These are phyloP conservation scores for Brettanomyces nanus DNA, from an alignment of 805 yeast genomes.

Conservation along the genomic window DNA sequence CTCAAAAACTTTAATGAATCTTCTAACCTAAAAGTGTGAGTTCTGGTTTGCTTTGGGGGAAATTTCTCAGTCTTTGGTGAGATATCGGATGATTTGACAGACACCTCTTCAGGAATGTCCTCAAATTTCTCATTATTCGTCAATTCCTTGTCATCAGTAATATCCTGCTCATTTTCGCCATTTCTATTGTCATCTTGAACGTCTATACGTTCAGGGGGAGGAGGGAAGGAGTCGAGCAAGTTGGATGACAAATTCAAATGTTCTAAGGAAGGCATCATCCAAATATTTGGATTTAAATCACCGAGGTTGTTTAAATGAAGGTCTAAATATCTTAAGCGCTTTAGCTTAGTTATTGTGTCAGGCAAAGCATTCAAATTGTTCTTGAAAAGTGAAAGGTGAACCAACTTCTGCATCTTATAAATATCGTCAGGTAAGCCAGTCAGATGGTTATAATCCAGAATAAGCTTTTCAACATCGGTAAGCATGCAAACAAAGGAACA, in stretches of 20 bases:
- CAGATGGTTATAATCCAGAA: slow-evolving; percentile 74
- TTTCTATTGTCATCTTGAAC: neutral
- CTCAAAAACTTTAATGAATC: slow-evolving; percentile 42
- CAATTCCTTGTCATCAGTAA: neutral
- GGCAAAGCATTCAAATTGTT: slow-evolving; percentile 75
- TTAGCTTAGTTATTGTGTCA: slow-evolving; percentile 48
- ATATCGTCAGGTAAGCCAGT: slow-evolving; percentile 68
- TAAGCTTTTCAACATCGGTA: slow-evolving; percentile 62
- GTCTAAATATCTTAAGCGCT: slow-evolving; percentile 59
- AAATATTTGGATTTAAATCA: slow-evolving; percentile 55
- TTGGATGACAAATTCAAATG: slow-evolving; percentile 69
- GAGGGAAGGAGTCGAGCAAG: slow-evolving; percentile 51
- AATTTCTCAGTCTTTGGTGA: neutral
- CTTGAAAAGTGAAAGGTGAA: slow-evolving; percentile 59
- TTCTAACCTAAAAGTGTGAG: slow-evolving; percentile 10
- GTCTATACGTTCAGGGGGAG: slow-evolving; percentile 29
- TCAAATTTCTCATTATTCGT: neutral
- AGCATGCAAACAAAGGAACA: slow-evolving; percentile 59
- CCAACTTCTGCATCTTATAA: slow-evolving; percentile 47
- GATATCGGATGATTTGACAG: neutral
- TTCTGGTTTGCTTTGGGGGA: neutral
- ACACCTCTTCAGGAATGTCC: neutral
- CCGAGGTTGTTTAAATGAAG: slow-evolving; percentile 80
- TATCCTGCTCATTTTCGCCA: neutral
- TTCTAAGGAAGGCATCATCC: slow-evolving; percentile 51